A percentile compares a stretch with the other conserved stretches of the same genome.
These are phyloP conservation scores for Coffea eugenioides DNA, from an alignment of 257 asterid species.

Conservation along the genomic window DNA sequence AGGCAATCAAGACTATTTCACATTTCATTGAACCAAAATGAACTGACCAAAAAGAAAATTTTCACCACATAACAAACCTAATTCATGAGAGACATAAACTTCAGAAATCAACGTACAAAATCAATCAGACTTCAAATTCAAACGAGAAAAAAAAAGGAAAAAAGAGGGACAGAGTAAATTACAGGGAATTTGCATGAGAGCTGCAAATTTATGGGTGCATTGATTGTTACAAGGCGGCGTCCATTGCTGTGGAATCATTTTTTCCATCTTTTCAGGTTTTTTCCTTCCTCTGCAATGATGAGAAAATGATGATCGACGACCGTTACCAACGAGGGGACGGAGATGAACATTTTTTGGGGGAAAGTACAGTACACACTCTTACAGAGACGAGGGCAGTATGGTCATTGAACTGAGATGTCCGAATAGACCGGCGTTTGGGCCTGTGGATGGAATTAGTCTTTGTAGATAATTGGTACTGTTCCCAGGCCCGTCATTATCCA, in stretches of 20 bases:
- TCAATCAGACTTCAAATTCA: no score
- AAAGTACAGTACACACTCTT: no score
- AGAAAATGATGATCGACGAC: not conserved
- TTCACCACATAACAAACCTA: not conserved
- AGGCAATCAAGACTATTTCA: not conserved
- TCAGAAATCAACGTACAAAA: not conserved
- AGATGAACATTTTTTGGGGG: no score
- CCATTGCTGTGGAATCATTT: constrained; percentile 69
- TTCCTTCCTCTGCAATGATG: not conserved
- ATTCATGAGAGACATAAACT: no score
- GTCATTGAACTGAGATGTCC: not conserved
- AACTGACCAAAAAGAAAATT: no score
- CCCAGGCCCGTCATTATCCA: no score
- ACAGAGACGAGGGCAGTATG: not conserved
- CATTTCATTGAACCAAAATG: not conserved
- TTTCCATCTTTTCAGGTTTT: not conserved
- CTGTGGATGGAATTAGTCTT: not conserved
- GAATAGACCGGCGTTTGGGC: not conserved
- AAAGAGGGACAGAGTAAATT: constrained; percentile 8
- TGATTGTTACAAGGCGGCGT: constrained; percentile 77
- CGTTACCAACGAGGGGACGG: not conserved
- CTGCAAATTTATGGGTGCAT: constrained; percentile 74
- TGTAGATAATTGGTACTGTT: no score
- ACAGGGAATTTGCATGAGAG: constrained; percentile 87
- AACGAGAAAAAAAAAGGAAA: not conserved